phyloP scores from a whole-genome alignment of 305 asterid genomes.

The Petunia hybrid region DNA sequence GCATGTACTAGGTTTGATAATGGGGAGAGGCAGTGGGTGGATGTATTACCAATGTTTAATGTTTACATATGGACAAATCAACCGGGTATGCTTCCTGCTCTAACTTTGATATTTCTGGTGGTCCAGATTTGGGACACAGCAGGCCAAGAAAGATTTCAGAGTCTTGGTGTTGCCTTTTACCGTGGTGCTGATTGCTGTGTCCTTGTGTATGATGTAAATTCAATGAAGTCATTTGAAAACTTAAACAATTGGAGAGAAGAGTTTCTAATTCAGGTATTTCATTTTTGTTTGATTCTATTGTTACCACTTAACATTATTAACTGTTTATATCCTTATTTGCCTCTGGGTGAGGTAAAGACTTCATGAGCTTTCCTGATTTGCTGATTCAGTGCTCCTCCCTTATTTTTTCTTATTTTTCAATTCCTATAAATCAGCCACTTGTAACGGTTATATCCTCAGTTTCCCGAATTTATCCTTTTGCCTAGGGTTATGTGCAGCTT shows the following conservation, averaged over 20 bases:
- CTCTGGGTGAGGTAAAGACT: slow-evolving; percentile 5
- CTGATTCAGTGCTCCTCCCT: slow-evolving; percentile 18
- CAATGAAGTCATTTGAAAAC: slow-evolving; percentile 89
- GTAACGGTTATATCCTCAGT: not conserved
- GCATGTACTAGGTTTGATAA: slow-evolving; percentile 11
- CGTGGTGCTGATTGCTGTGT: slow-evolving; percentile 99
- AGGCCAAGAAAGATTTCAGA: slow-evolving; percentile 96
- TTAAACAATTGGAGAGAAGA: slow-evolving; percentile 96
- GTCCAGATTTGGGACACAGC: slow-evolving; percentile 96
- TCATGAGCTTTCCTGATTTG: not conserved
- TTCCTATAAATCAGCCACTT: not conserved
- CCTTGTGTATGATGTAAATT: slow-evolving; percentile 88
- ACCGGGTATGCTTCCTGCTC: slow-evolving; percentile 26
- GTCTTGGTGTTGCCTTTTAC: slow-evolving; percentile 98
- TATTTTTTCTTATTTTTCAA: not conserved
- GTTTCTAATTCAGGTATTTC: slow-evolving; percentile 84
- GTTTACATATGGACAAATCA: slow-evolving; percentile 17
- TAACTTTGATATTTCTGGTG: slow-evolving; percentile 40
- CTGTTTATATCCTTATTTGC: slow-evolving; percentile 19
- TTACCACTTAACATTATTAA: not conserved
- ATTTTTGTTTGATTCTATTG: not conserved
- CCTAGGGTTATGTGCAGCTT: not conserved
- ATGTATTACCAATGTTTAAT: slow-evolving; percentile 1
- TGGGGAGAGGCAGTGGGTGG: slow-evolving; percentile 26
- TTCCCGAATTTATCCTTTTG: not conserved